Evolutionary conservation across 176 grass and related monocot species (phyloP).

Genomic region (Juncus inflexus): DNA sequence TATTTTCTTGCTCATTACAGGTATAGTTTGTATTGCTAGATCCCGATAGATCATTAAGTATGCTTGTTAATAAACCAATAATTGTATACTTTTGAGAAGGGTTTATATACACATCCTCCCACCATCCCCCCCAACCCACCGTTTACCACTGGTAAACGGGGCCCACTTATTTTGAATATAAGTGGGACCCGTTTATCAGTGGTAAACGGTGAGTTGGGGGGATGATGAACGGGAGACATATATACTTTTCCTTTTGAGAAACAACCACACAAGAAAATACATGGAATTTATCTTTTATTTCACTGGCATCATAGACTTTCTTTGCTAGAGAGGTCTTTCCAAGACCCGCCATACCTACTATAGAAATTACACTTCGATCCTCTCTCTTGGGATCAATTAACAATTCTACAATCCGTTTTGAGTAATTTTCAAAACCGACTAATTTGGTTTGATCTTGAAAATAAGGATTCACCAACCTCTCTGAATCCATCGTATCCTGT

Average conservation of each 20-base stretch:
- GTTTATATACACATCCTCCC: too few relatives aligned
- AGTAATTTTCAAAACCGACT: slow-evolving; percentile 24
- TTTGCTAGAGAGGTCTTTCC: slow-evolving; percentile 25
- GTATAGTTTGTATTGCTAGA: not conserved
- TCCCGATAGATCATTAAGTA: slow-evolving; percentile 1
- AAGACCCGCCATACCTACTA: slow-evolving; percentile 29
- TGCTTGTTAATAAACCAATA: not conserved
- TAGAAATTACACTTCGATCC: slow-evolving; percentile 9
- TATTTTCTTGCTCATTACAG: not conserved
- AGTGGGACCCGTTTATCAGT: too few relatives aligned
- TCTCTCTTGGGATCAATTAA: not conserved
- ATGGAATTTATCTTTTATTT: not conserved
- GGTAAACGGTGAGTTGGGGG: too few relatives aligned
- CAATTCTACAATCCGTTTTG: not conserved
- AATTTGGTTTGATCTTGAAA: slow-evolving; percentile 1
- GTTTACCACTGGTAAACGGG: too few relatives aligned
- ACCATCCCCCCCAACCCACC: too few relatives aligned
- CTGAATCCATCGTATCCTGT: not conserved
- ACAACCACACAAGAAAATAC: slow-evolving; percentile 6
- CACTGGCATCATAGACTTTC: not conserved
- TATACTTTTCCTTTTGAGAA: slow-evolving; percentile 18
- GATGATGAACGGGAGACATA: too few relatives aligned
- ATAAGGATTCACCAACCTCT: not conserved
- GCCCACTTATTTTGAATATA: too few relatives aligned
- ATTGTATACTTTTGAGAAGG: slow-evolving; percentile 17